These are phyloP conservation scores for Lipomyces yarrowii DNA, from an alignment of 1,139 yeast genomes.

Conservation along the genomic window DNA sequence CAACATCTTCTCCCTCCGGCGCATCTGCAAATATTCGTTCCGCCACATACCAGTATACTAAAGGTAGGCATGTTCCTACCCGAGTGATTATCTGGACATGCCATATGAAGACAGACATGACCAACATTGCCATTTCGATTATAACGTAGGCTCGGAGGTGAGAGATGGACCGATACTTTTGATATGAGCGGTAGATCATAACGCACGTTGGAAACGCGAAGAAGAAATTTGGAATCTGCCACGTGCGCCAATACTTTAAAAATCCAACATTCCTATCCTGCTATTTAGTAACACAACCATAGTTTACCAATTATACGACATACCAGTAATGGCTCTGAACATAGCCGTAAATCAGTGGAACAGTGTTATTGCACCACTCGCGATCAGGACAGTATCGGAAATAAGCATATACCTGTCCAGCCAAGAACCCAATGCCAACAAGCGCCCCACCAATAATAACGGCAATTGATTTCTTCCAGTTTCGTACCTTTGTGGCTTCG, in stretches of 20 bases:
- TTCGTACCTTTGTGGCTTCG: conserved; percentile 9
- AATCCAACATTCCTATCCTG: conserved; percentile 62
- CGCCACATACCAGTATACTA: conserved; percentile 73
- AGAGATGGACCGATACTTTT: conserved; percentile 19
- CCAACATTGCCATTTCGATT: conserved; percentile 47
- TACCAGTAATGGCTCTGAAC: conserved; percentile 85
- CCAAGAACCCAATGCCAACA: conserved; percentile 52
- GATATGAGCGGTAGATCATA: conserved; percentile 37
- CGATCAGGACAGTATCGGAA: conserved; percentile 64
- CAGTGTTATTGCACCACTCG: conserved; percentile 66
- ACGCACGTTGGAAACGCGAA: conserved; percentile 69
- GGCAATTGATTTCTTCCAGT: conserved; percentile 6
- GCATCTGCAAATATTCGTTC: conserved; percentile 34
- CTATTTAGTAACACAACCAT: not conserved
- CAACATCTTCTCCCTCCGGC: conserved; percentile 31
- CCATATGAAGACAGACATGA: conserved; percentile 63
- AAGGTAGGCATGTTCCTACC: conserved; percentile 73
- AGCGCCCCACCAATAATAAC: conserved; percentile 57
- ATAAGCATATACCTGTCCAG: conserved; percentile 59
- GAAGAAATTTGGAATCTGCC: conserved; percentile 82
- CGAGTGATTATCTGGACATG: conserved; percentile 87
- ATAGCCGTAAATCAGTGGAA: conserved; percentile 70
- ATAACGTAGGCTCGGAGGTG: conserved; percentile 37
- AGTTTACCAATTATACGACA: not conserved
- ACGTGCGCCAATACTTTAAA: conserved; percentile 74